A percentile compares a stretch with the other conserved stretches of the same genome.
Evolutionary conservation across 208 protist species (phyloP).

Genomic region (Wallacemonas sp.): DNA sequence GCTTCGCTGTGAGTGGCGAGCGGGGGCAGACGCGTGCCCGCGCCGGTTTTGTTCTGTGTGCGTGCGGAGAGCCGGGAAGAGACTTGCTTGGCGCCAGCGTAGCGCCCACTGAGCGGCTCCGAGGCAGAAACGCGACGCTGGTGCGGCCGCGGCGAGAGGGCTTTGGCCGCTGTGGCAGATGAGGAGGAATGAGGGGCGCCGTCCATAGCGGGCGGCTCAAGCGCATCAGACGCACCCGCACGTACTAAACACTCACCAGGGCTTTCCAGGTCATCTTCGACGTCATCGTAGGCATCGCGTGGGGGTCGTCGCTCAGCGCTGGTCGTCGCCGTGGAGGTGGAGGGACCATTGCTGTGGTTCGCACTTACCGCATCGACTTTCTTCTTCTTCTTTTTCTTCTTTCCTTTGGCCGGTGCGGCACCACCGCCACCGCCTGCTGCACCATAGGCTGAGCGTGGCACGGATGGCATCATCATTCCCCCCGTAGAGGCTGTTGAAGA

Average conservation of each 20-base stretch:
- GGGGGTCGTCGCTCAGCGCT: background rate
- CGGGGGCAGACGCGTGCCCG: constrained; percentile 6
- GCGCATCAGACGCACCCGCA: too few relatives aligned
- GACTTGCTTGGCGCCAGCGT: background rate
- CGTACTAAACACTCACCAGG: too few relatives aligned
- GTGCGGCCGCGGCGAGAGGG: constrained; percentile 2
- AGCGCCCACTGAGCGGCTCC: background rate
- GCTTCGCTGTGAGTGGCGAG: too few relatives aligned
- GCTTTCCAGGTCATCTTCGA: too few relatives aligned
- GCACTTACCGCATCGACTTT: too few relatives aligned
- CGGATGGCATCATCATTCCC: too few relatives aligned
- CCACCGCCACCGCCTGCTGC: too few relatives aligned
- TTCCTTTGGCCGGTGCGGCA: background rate
- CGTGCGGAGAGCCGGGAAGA: background rate
- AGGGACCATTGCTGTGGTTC: too few relatives aligned
- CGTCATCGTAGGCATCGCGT: background rate
- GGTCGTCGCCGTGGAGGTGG: background rate
- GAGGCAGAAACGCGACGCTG: constrained; percentile 2
- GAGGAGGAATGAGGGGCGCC: background rate
- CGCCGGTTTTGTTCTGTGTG: background rate
- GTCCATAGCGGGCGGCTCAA: too few relatives aligned
- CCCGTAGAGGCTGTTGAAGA: constrained; percentile 6
- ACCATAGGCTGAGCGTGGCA: too few relatives aligned
- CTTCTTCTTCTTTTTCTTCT: constrained; percentile 13
- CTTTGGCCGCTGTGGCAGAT: background rate